Base-by-base conservation (phyloP, 768 basidiomycete genomes). In the Boletus insuetus region DNA sequence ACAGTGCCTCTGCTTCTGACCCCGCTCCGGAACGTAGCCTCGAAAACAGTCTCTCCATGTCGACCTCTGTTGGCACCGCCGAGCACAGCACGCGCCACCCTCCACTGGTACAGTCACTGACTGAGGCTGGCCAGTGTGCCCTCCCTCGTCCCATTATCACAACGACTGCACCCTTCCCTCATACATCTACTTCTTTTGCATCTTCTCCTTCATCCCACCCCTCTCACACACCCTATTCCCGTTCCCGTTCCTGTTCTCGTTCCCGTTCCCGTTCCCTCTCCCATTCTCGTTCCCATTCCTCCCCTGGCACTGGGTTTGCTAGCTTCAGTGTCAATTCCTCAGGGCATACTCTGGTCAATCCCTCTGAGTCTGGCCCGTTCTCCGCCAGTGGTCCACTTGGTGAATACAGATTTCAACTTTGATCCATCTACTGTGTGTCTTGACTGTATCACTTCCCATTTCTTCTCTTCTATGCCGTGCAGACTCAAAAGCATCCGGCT, bases 1-100 rank as follows among this genome's bases (percentile, higher is more conserved):
- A 75, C 54, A 72, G 69, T 29, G 60, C 71, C n/a, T 77, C 83
- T 22, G 76, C 82, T 29, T 79, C 82, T 22, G 79, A 83, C 8
- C 61, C 69, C 35, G 54, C 45, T 2, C 75, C 76, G 11, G 70
- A 89, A 69, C 78, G 87, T 55, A 85, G 84, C 65, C 84, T 87
- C 64, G 82, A 75, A 2, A 70, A 73, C 49, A 67, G 71, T 3
- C 67, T 78, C 17, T 75, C 81, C 73, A 41, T 69, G 64, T 56
- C n/a, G n/a, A n/a, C 67, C 13, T 39, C 56, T 3, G 5, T 55
- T 38, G 10, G 19, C 38, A 13, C 56, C 10, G 39, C 40, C 4
- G 3, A 50, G 29, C 66, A 66, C 46, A 20, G 46, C 52, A 46
- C 59, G 40, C 68, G 65, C 40, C 59, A 61, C 2, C 69, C 71